Percentiles rank a stretch among this genome's conserved stretches.
phyloP scores from a whole-genome alignment of 2,329 filamentous ascomycete genomes.

The Westerdykella sp. region DNA sequence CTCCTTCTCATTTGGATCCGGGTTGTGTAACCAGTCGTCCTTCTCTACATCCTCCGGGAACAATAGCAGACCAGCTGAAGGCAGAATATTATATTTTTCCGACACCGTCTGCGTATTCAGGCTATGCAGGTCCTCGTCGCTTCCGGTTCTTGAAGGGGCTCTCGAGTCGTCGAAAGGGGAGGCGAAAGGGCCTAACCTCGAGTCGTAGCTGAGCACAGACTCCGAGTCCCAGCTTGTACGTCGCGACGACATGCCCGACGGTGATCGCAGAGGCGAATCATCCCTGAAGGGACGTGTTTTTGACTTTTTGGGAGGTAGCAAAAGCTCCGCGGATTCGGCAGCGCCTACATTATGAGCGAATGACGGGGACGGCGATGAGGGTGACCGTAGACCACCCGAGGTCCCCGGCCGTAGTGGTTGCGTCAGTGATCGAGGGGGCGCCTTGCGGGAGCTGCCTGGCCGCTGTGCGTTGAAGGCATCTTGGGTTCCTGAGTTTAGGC shows the following conservation, averaged over 20 bases:
- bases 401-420: conserved; percentile 33
- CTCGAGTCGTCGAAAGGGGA: conserved; percentile 57
- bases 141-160: conserved; percentile 54
- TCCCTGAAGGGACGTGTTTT: conserved; percentile 48
- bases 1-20: conserved; percentile 58
- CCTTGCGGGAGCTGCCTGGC: conserved; percentile 36
- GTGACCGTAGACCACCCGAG: conserved; percentile 21
- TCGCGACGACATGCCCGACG: conserved; percentile 52
- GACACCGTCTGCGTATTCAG: conserved; percentile 67
- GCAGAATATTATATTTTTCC: conserved; percentile 67
- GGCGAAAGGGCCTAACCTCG: conserved; percentile 44
- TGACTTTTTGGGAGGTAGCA: conserved; percentile 46
- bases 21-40: conserved; percentile 66
- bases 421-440: conserved; percentile 43
- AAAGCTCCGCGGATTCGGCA: conserved; percentile 45
- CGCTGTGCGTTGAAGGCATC: conserved; percentile 38
- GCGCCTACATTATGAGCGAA: conserved; percentile 32
- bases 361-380: conserved; percentile 16
- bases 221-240: conserved; percentile 62
- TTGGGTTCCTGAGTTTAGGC: conserved; percentile 54
- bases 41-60: conserved; percentile 69
- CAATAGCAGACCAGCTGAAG: conserved; percentile 58
- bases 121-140: conserved; percentile 62
- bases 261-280: conserved; percentile 45
- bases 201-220: conserved; percentile 47